Conservation (phyloP, 1,284 basidiomycete genomes). For the Moesziomyces sp. region DNA sequence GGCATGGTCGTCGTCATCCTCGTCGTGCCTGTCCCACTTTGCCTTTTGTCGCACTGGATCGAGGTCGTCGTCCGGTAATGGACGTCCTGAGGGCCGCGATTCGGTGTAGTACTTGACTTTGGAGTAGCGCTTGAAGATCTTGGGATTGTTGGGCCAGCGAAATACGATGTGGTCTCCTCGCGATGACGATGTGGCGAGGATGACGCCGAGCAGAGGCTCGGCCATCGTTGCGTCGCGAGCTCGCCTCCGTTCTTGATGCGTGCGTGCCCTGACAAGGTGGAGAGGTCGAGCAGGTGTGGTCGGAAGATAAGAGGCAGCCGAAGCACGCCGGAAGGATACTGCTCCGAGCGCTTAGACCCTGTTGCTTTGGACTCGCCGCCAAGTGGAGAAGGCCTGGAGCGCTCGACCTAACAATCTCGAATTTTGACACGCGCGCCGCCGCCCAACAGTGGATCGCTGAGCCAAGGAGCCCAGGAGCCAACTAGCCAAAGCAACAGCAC, state of each 20-base stretch:
- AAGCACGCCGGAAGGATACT: too few relatives aligned
- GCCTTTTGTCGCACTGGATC: slow-evolving; percentile 49
- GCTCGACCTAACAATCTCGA: too few relatives aligned
- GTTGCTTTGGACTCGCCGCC: too few relatives aligned
- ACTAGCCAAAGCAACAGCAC: background rate
- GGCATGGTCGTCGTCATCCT: slow-evolving; percentile 35
- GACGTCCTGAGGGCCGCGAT: slow-evolving; percentile 8
- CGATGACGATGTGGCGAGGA: slow-evolving; percentile 61
- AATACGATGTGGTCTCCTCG: slow-evolving; percentile 62
- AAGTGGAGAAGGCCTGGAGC: too few relatives aligned
- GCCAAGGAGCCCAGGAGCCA: too few relatives aligned
- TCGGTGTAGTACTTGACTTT: slow-evolving; percentile 60
- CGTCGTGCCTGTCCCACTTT: slow-evolving; percentile 40
- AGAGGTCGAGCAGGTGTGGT: background rate
- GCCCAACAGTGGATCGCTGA: too few relatives aligned
- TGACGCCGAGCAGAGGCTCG: slow-evolving; percentile 59
- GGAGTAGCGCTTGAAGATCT: slow-evolving; percentile 54
- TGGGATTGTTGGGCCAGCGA: slow-evolving; percentile 62
- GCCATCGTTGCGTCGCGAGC: slow-evolving; percentile 16
- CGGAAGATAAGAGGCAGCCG: background rate
- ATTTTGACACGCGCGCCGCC: too few relatives aligned
- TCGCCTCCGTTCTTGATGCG: background rate
- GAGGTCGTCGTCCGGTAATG: slow-evolving; percentile 35
- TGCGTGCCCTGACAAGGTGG: background rate
- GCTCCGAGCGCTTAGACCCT: too few relatives aligned